Percentiles rank a stretch among this genome's conserved stretches.
phyloP scores from a whole-genome alignment of 1,284 basidiomycete genomes.

The Boletellus deceptivus region DNA sequence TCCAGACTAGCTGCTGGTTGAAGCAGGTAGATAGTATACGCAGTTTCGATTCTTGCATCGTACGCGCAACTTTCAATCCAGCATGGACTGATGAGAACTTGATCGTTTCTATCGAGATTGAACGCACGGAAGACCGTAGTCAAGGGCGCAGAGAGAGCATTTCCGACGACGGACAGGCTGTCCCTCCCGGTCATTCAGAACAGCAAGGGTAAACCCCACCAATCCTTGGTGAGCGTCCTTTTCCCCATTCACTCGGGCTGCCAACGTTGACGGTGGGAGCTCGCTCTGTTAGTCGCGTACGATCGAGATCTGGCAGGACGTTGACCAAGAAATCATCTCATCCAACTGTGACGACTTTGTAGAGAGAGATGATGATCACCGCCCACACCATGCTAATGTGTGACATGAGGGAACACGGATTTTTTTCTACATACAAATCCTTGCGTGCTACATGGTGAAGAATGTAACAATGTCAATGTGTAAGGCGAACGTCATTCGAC shows the following conservation, averaged over 20 bases:
- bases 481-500: no score
- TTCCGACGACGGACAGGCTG: background rate
- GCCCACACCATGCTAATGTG: no score
- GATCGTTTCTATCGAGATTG: background rate
- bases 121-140: conserved; percentile 2
- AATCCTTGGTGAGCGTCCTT: background rate
- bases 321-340: background rate
- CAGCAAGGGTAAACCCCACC: no score
- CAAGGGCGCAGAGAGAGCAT: background rate
- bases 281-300: no score
- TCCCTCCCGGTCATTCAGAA: background rate
- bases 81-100: background rate
- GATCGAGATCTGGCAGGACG: background rate
- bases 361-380: no score
- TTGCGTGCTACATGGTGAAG: no score
- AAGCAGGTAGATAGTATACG: background rate
- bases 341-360: background rate
- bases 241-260: no score
- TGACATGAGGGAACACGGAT: no score
- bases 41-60: conserved; percentile 12
- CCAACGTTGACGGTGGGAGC: no score
- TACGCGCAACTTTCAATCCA: background rate
- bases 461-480: no score
- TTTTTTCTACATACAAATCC: no score
- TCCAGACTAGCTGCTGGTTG: background rate